A percentile compares a stretch with the other conserved stretches of the same genome.
Conservation (phyloP, 2,329 filamentous ascomycete species). For the Ceratocystiopsis brevicomis region DNA sequence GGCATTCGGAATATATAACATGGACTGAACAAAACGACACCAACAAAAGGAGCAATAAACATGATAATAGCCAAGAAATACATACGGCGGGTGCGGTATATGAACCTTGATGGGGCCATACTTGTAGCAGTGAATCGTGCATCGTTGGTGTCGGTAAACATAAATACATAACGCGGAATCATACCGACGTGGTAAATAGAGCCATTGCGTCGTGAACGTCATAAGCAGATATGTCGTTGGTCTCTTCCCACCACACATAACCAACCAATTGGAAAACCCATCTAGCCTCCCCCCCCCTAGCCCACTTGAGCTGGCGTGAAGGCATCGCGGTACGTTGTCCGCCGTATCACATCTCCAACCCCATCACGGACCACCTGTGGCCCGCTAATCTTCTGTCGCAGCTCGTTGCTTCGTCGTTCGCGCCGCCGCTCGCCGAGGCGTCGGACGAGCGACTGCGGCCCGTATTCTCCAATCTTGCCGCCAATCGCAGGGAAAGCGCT, state of each 20-base stretch:
- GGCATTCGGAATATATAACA: no score
- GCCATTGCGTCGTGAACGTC: neutral
- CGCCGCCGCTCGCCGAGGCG: conserved; percentile 38
- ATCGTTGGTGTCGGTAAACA: no score
- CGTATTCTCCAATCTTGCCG: conserved; percentile 28
- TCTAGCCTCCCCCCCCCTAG: neutral
- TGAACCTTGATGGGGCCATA: no score
- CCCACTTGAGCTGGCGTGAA: conserved; percentile 9
- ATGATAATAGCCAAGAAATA: no score
- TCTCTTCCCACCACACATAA: neutral
- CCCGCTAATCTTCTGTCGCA: conserved; percentile 40
- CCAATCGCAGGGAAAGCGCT: conserved; percentile 19
- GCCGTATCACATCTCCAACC: conserved; percentile 35
- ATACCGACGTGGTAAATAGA: neutral
- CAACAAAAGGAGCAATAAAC: no score
- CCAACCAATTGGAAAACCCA: no score
- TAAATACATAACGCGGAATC: no score
- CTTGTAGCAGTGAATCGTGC: no score
- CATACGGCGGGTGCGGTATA: no score
- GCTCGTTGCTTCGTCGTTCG: conserved; percentile 37
- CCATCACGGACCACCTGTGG: conserved; percentile 39
- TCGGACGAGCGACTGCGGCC: conserved; percentile 32
- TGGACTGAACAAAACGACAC: no score
- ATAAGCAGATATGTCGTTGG: conserved; percentile 1
- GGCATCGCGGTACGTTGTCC: conserved; percentile 20